Evolutionary conservation across 1,284 basidiomycete species (phyloP).

Genomic region (Boletus sp.): DNA sequence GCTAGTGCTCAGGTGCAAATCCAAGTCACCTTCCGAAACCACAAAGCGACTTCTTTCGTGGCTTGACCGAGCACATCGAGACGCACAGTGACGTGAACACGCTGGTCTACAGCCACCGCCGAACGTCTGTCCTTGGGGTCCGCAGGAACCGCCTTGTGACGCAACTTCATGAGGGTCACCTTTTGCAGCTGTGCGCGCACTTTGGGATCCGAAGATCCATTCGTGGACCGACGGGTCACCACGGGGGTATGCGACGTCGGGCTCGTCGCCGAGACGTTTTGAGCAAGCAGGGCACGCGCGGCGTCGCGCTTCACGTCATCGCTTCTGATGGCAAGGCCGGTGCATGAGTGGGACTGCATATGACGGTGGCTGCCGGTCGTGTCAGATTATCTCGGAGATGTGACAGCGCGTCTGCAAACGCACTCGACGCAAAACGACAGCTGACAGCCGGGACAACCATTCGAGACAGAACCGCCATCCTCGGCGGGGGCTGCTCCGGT

Average conservation of each 20-base stretch:
- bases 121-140: conserved; percentile 57
- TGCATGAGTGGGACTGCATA: conserved; percentile 58
- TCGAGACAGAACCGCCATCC: conserved; percentile 27
- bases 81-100: conserved; percentile 59
- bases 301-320: conserved; percentile 46
- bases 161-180: conserved; percentile 72
- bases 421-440: conserved; percentile 67
- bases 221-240: conserved; percentile 31
- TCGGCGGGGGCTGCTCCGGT: conserved; percentile 34
- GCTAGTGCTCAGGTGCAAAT: conserved; percentile 6
- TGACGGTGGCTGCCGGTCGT: conserved; percentile 57
- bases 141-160: conserved; percentile 64
- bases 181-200: conserved; percentile 59
- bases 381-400: conserved; percentile 18
- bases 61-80: conserved; percentile 27
- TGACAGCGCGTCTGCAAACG: conserved; percentile 21
- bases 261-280: conserved; percentile 50
- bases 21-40: conserved; percentile 63
- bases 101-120: conserved; percentile 52
- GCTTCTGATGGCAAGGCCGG: conserved; percentile 22
- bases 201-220: conserved; percentile 52
- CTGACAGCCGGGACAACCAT: conserved; percentile 56
- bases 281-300: conserved; percentile 57
- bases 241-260: conserved; percentile 26
- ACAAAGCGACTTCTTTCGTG: conserved; percentile 49